These are phyloP conservation scores for Uromyces viciae-fabae DNA, from an alignment of 1,284 basidiomycete species.

Conservation along the genomic window DNA sequence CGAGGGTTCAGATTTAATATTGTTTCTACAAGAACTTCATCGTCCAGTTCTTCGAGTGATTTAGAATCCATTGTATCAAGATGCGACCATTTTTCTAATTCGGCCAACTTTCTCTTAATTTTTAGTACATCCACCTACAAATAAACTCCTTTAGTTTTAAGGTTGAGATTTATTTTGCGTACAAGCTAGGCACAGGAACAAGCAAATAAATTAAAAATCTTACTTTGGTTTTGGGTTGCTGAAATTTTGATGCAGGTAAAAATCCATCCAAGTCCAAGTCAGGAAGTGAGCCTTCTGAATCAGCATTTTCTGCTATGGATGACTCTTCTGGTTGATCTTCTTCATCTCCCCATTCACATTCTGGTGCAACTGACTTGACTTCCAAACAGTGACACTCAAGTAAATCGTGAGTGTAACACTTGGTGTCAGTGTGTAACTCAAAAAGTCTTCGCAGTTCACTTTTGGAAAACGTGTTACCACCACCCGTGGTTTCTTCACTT, in stretches of 20 bases:
- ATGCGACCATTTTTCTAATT: conserved; percentile 40
- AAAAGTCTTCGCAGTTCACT: conserved; percentile 70
- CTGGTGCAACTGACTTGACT: conserved; percentile 47
- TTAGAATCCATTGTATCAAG: conserved; percentile 7
- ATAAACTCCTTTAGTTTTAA: neutral
- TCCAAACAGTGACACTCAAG: conserved; percentile 52
- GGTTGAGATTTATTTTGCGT: neutral
- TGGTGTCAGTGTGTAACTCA: conserved; percentile 71
- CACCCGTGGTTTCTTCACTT: conserved; percentile 9
- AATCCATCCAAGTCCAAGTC: conserved; percentile 21
- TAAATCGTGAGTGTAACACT: conserved; percentile 80
- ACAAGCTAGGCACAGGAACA: no score
- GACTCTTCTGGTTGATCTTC: conserved; percentile 7
- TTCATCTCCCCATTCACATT: conserved; percentile 14
- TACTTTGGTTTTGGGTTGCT: neutral
- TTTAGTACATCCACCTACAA: conserved; percentile 7
- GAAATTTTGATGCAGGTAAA: conserved; percentile 23
- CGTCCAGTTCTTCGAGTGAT: conserved; percentile 36
- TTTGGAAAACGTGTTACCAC: conserved; percentile 49
- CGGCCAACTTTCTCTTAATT: conserved; percentile 37
- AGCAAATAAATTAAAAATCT: no score
- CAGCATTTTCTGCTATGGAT: conserved; percentile 32
- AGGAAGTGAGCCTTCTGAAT: conserved; percentile 44
- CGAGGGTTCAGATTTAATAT: conserved; percentile 20
- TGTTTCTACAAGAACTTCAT: conserved; percentile 19